Evolutionary conservation across 352 stramenopile genomes (phyloP), one percentile per base, ranked within the genome.

Genomic region (Pythium guiyangense): DNA sequence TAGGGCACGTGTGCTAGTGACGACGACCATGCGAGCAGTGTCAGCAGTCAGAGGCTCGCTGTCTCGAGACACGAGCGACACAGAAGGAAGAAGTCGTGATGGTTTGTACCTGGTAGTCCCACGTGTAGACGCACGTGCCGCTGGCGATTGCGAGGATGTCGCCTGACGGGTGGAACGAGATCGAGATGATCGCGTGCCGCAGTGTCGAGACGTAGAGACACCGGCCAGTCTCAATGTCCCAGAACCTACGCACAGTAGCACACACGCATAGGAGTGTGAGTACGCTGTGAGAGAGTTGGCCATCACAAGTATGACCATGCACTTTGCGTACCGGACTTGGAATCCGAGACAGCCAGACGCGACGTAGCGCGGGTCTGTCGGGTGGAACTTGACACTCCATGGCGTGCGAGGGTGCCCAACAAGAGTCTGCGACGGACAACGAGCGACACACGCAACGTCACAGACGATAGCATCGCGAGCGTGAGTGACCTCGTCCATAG

Each of bases 381-480:
- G 96, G 68, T 99, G 97, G 63, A 97, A 99, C 69, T 99, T 99
- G 57, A 99, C 96, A 46, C 96, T 99, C 97, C 97, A 99, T 2
- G 97, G 85, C 29, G 87, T 96, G 48, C 85, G 82, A 10, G 82
- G 85, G 42, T 96, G 87, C 10, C 85, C 84, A 3, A 92, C 84
- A 17, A 96, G 68, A 6, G 85, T 92, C 83, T 96, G 62, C 12
- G 31, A 12, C 2, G 66, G 75, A 26, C 22, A 40, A 12, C 4
- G 26, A 45, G 2, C 40, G 11, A 17, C 8, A 40, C 29, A 6
- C 15, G n/a, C 12, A 18, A 18, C 15, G 39, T 11, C 15, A n/a
- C 34, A 50, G 22, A 51, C 3, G 26, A 22, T 11, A 39, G 20
- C 44, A 29, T 37, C 31, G 8, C 1, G 31, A 14, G 31, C 1